Conservation (phyloP, 768 basidiomycete species). For the Pleurotus tuber-regium region DNA sequence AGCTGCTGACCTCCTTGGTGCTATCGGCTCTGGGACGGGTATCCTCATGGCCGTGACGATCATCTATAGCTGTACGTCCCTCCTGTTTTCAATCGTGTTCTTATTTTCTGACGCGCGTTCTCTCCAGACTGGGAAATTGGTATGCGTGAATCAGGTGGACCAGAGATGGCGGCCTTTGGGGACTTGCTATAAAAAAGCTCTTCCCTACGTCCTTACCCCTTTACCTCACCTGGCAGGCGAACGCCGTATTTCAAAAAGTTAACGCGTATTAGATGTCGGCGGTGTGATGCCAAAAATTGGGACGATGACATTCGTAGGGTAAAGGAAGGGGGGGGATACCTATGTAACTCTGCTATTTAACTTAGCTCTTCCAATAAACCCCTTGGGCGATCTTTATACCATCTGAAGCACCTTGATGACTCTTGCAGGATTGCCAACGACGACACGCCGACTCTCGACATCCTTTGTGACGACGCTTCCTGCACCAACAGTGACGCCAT, state of each 20-base stretch:
- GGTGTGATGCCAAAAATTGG: no score
- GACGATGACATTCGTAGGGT: no score
- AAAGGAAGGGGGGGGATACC: no score
- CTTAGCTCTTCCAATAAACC: no score
- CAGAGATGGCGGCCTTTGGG: constrained; percentile 79
- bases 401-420: no score
- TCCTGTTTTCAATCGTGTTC: constrained; percentile 9
- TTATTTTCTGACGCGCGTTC: constrained; percentile 6
- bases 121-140: constrained; percentile 90
- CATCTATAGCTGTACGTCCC: constrained; percentile 82
- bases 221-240: no score
- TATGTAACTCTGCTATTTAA: no score
- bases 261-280: no score
- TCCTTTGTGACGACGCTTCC: constrained; percentile 13
- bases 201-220: no score
- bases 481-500: constrained; percentile 11
- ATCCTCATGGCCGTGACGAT: constrained; percentile 98
- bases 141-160: constrained; percentile 79
- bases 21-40: constrained; percentile 93
- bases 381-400: no score
- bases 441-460: constrained; percentile 2
- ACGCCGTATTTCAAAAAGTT: no score
- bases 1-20: constrained; percentile 91
- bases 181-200: constrained; percentile 75
- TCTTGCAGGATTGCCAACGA: constrained; percentile 5